These are phyloP conservation scores for Cercospora nicotianae DNA, from an alignment of 2,329 filamentous ascomycete species.

Conservation along the genomic window DNA sequence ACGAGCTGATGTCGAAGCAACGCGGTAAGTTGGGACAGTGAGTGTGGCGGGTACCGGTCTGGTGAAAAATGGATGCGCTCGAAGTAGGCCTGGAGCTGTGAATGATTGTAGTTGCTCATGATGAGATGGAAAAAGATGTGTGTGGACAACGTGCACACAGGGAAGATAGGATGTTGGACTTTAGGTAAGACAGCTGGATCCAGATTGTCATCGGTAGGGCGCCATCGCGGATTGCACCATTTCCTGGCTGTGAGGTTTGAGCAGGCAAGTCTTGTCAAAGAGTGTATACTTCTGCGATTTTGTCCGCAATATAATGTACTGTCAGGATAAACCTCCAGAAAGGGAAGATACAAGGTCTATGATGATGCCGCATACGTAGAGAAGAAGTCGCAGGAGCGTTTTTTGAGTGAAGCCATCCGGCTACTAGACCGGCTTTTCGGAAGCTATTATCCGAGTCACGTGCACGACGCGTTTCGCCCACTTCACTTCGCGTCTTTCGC, in stretches of 20 bases:
- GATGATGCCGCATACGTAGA: not conserved
- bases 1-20: conserved; percentile 39
- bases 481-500: conserved; percentile 14
- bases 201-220: not conserved
- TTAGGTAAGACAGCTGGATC: no score
- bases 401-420: not conserved
- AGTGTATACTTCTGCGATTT: no score
- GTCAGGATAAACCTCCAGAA: no score
- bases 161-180: no score
- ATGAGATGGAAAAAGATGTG: not conserved
- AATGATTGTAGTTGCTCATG: not conserved
- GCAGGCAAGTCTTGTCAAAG: not conserved
- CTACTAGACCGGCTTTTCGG: not conserved
- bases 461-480: not conserved
- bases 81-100: not conserved
- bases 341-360: not conserved
- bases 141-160: no score
- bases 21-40: conserved; percentile 27
- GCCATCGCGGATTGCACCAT: not conserved
- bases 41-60: not conserved
- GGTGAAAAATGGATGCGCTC: not conserved
- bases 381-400: not conserved
- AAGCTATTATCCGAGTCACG: not conserved
- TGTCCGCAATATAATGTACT: no score
- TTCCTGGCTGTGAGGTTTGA: not conserved